A percentile compares a stretch with the other conserved stretches of the same genome.
Conservation (phyloP, 1,284 basidiomycete genomes). For the Apiotrichum sp. region DNA sequence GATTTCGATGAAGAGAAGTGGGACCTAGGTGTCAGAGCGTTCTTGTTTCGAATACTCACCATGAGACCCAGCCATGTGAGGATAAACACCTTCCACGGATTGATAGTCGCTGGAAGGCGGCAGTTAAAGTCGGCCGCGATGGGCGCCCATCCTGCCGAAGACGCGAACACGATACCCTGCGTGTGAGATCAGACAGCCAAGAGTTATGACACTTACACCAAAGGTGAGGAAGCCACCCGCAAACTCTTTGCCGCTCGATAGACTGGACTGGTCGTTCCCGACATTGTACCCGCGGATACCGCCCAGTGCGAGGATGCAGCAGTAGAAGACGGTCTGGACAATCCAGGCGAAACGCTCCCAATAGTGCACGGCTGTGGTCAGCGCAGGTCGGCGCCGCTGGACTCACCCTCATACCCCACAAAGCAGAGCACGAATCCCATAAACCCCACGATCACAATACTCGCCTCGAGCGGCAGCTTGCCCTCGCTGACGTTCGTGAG, state of each 20-base stretch:
- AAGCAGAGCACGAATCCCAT: slow-evolving; percentile 45
- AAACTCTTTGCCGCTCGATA: slow-evolving; percentile 49
- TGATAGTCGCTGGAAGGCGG: slow-evolving; percentile 51
- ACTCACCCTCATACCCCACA: slow-evolving; percentile 43
- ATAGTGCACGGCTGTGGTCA: slow-evolving; percentile 50
- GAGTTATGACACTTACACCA: slow-evolving; percentile 33
- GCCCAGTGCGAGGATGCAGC: slow-evolving; percentile 52
- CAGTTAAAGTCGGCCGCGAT: slow-evolving; percentile 53
- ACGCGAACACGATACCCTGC: slow-evolving; percentile 55
- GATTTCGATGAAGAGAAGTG: slow-evolving; percentile 54
- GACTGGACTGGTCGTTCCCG: slow-evolving; percentile 20
- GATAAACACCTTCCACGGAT: slow-evolving; percentile 52
- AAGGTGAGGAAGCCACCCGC: slow-evolving; percentile 52
- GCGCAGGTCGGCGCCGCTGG: too few relatives aligned
- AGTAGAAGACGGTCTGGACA: slow-evolving; percentile 54
- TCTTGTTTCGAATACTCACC: slow-evolving; percentile 29
- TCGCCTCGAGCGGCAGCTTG: slow-evolving; percentile 45
- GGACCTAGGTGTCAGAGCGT: background rate
- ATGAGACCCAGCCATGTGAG: slow-evolving; percentile 57
- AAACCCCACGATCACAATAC: slow-evolving; percentile 47
- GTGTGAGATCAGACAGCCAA: background rate
- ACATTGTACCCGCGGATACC: background rate
- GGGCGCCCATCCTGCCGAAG: slow-evolving; percentile 49
- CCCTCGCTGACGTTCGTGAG: slow-evolving; percentile 44
- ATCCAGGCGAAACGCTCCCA: slow-evolving; percentile 63